Conservation (phyloP, 116 monocot species). For the Thalassia testudinum region DNA sequence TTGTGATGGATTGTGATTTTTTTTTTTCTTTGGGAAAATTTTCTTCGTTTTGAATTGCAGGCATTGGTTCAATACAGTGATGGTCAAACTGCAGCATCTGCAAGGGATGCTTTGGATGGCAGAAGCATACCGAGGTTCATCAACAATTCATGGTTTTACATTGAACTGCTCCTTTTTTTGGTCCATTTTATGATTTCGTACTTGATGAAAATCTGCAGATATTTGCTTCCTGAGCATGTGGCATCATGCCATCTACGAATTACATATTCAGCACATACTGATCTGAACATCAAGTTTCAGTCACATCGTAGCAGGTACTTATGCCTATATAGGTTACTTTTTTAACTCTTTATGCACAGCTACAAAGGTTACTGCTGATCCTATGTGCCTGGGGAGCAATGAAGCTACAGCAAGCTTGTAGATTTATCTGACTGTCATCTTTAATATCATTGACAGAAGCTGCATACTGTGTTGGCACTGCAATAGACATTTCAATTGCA, state of each 20-base stretch:
- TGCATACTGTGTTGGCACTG: too few species aligned
- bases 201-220: slow-evolving; percentile 30
- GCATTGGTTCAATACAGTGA: slow-evolving; percentile 85
- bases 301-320: slow-evolving; percentile 88
- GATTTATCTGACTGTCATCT: slow-evolving; percentile 32
- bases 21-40: neutral
- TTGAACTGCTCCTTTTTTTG: neutral
- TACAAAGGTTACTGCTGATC: too few species aligned
- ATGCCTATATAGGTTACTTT: too few species aligned
- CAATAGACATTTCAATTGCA: too few species aligned
- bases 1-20: neutral
- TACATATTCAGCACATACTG: slow-evolving; percentile 81
- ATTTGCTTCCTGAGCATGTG: slow-evolving; percentile 84
- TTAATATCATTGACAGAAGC: too few species aligned
- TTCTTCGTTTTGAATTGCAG: slow-evolving; percentile 16
- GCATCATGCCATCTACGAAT: slow-evolving; percentile 70
- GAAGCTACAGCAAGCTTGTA: slow-evolving; percentile 21
- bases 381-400: too few species aligned
- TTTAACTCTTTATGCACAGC: too few species aligned
- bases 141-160: neutral
- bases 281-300: slow-evolving; percentile 94
- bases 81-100: slow-evolving; percentile 54
- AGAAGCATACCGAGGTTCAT: slow-evolving; percentile 90
- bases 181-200: neutral
- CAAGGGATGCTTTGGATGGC: slow-evolving; percentile 83